These are phyloP conservation scores for Eucalyptus regnans DNA, from an alignment of 345 rosid genomes.

Conservation along the genomic window DNA sequence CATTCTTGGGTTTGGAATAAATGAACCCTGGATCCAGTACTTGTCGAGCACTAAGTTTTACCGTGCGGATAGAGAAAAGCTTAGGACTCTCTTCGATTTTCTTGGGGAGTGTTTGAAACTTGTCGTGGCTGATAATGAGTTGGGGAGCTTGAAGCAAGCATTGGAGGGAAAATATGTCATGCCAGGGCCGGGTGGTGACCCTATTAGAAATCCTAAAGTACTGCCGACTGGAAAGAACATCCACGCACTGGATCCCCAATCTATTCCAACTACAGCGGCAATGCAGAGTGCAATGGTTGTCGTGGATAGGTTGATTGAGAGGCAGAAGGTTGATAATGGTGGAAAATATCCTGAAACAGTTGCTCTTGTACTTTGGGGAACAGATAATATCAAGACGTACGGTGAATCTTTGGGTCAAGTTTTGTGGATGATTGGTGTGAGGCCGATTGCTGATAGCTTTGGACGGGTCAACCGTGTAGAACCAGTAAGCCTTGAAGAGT, in stretches of 20 bases:
- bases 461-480: constrained; percentile 95
- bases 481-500: constrained; percentile 84
- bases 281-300: constrained; percentile 93
- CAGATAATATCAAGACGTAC: constrained; percentile 93
- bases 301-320: constrained; percentile 82
- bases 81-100: constrained; percentile 65
- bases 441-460: constrained; percentile 77
- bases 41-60: constrained; percentile 78
- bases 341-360: constrained; percentile 94
- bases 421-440: constrained; percentile 97
- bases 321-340: constrained; percentile 77
- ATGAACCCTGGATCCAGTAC: constrained; percentile 94
- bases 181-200: constrained; percentile 99
- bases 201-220: constrained; percentile 95
- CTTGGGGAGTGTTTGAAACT: constrained; percentile 83
- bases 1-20: constrained; percentile 88
- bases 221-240: constrained; percentile 98
- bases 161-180: constrained; percentile 88
- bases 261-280: constrained; percentile 96
- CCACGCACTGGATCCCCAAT: constrained; percentile 95
- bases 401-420: constrained; percentile 98
- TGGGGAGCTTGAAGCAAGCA: constrained; percentile 90
- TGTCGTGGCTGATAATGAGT: constrained; percentile 88
- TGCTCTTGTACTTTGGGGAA: constrained; percentile 97
- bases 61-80: constrained; percentile 80